These are phyloP conservation scores for Cladobotryum protrusum DNA, from an alignment of 2,329 filamentous ascomycete genomes.

Conservation along the genomic window DNA sequence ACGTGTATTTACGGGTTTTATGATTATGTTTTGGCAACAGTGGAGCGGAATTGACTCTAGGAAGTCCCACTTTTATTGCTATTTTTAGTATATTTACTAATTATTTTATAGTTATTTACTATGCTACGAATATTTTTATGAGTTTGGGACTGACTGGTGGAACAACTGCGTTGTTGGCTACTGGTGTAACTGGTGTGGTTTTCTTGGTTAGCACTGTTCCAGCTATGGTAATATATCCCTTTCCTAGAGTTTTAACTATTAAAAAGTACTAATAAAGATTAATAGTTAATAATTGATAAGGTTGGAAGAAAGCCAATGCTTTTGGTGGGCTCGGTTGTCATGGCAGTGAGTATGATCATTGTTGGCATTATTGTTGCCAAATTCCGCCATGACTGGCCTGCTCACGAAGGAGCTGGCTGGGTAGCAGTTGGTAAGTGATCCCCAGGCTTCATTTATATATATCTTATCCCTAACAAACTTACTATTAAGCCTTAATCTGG, in stretches of 20 bases:
- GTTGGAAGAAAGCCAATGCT: conserved; percentile 36
- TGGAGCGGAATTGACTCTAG: conserved; percentile 25
- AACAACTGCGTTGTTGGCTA: conserved; percentile 57
- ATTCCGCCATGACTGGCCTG: conserved; percentile 30
- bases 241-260: no score
- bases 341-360: conserved; percentile 32
- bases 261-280: neutral
- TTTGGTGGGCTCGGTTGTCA: conserved; percentile 31
- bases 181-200: conserved; percentile 64
- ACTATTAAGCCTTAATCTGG: conserved; percentile 23
- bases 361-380: conserved; percentile 36
- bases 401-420: conserved; percentile 33
- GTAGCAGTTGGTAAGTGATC: conserved; percentile 22
- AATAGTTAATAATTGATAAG: conserved; percentile 30
- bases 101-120: conserved; percentile 37
- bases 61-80: neutral
- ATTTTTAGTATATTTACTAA: conserved; percentile 14
- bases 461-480: neutral
- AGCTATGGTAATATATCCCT: conserved; percentile 21
- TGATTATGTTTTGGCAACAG: conserved; percentile 53
- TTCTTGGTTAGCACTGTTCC: conserved; percentile 46
- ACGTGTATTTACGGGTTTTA: conserved; percentile 55
- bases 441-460: no score
- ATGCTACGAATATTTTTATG: conserved; percentile 52
- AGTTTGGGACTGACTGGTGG: conserved; percentile 56